phyloP scores from a whole-genome alignment of 2,329 filamentous ascomycete species.

The Bertia moriformis region DNA sequence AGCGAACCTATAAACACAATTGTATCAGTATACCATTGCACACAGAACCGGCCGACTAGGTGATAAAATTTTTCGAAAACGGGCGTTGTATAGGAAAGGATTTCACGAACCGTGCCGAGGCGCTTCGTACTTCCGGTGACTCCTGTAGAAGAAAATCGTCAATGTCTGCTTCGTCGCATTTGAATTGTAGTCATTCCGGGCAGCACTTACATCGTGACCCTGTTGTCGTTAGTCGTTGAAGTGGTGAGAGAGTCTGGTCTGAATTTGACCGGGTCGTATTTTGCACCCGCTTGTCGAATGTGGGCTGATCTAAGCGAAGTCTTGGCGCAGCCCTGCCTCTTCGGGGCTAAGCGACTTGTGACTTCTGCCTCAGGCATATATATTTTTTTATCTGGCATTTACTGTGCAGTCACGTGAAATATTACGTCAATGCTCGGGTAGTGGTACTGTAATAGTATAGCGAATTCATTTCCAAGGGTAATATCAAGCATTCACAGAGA shows the following conservation, averaged over 20 bases:
- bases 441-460: no score
- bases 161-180: constrained; percentile 6
- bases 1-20: constrained; percentile 69
- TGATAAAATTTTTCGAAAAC: constrained; percentile 40
- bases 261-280: constrained; percentile 15
- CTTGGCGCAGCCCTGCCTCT: constrained; percentile 8
- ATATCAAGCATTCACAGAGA: no score
- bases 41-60: no score
- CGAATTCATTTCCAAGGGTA: no score
- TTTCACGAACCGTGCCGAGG: constrained; percentile 1
- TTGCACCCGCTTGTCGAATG: constrained; percentile 21
- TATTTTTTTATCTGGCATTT: no score
- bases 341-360: constrained; percentile 2
- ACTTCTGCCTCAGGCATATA: neutral
- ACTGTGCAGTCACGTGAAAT: no score
- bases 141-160: constrained; percentile 19
- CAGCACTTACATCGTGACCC: constrained; percentile 28
- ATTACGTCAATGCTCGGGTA: no score
- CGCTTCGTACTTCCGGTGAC: constrained; percentile 6
- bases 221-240: constrained; percentile 29
- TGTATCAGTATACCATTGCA: neutral
- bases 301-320: constrained; percentile 25
- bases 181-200: neutral
- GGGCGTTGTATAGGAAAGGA: neutral
- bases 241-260: constrained; percentile 17